Evolutionary conservation across 192 early-diverging fungal genomes (phyloP).

Genomic region (Powellomyces hirtus): DNA sequence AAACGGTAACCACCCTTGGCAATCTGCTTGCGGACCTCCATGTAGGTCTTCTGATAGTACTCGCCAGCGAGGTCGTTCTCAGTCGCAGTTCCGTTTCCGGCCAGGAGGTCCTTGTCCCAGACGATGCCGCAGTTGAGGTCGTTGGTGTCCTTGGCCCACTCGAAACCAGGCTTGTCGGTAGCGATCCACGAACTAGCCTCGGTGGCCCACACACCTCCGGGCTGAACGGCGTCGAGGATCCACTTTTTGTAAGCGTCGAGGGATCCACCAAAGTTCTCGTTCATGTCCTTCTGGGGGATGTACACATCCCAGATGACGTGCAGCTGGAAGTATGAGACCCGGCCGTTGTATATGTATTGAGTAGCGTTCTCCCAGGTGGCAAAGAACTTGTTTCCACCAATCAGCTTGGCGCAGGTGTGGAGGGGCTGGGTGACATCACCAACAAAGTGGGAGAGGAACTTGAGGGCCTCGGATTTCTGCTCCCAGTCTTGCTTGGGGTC

Average conservation of each 20-base stretch:
- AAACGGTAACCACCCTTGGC: constrained; percentile 50
- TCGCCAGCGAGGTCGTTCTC: constrained; percentile 34
- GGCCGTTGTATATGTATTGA: constrained; percentile 31
- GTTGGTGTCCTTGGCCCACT: constrained; percentile 40
- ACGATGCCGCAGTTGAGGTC: constrained; percentile 33
- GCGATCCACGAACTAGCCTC: constrained; percentile 10
- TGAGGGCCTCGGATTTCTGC: constrained; percentile 22
- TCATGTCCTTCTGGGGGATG: constrained; percentile 34
- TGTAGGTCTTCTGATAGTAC: constrained; percentile 38
- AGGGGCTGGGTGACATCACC: constrained; percentile 49
- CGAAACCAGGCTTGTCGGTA: constrained; percentile 13
- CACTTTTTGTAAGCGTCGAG: not conserved
- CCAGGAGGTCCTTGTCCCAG: constrained; percentile 33
- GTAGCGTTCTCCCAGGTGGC: constrained; percentile 14
- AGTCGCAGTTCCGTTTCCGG: constrained; percentile 28
- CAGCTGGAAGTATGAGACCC: not conserved
- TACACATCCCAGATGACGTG: constrained; percentile 33
- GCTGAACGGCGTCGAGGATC: constrained; percentile 14
- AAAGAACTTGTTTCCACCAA: constrained; percentile 36
- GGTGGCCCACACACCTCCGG: constrained; percentile 13
- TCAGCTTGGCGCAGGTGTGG: constrained; percentile 33
- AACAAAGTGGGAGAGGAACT: constrained; percentile 44
- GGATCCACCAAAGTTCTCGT: not conserved
- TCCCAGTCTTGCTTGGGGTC: not conserved
- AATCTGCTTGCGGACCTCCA: constrained; percentile 32